Evolutionary conservation across 768 basidiomycete species (phyloP), one percentile per base, ranked within the genome.

Genomic region (Calocybe indica): DNA sequence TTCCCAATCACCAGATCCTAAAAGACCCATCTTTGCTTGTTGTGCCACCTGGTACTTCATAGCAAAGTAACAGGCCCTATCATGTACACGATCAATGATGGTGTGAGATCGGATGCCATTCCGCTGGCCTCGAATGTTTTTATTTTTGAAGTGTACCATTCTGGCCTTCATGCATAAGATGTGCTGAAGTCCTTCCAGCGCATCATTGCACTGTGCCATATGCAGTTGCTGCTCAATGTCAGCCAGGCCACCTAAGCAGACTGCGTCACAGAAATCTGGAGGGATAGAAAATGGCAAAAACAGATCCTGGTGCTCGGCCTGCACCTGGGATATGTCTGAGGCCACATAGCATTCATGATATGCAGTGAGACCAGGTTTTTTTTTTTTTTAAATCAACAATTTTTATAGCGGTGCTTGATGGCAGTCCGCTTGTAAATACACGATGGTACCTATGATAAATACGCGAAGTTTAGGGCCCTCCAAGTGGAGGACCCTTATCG

Each of bases 71-170:
- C 45, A 31, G 22, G 45, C 45, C 11, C 36, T 13, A 8, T 33
- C 34, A 29, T 46, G 45, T 15, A 46, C n/a, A n/a, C 51, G 46
- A 32, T 55, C 55, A 29, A 61, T 62, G n/a, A 59, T 42, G 6
- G 51, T 43, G 7, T 49, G 36, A 2, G 60, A 58, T 5, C 58
- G 47, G 1, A 61, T 63, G 13, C 55, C 53, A 2, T 55, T 43
- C 6, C 52, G 14, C 36, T 63, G 63, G 5, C 58, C 51, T 0
- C 55, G 54, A 6, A 61, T 41, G 34, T 65, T 59, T 11, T 46
- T 50, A 50, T 54, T 52, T 30, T 58, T 57, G 51, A 56, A 60
- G 2, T 41, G 41, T 1, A 65, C 43, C 28, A 60, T 45, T 4
- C 55, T 49, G 3, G 45, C 47, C 43, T 62, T 62, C 6, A 57